Base-by-base conservation (phyloP, 352 stramenopile species). In the Phytophthora syringae region DNA sequence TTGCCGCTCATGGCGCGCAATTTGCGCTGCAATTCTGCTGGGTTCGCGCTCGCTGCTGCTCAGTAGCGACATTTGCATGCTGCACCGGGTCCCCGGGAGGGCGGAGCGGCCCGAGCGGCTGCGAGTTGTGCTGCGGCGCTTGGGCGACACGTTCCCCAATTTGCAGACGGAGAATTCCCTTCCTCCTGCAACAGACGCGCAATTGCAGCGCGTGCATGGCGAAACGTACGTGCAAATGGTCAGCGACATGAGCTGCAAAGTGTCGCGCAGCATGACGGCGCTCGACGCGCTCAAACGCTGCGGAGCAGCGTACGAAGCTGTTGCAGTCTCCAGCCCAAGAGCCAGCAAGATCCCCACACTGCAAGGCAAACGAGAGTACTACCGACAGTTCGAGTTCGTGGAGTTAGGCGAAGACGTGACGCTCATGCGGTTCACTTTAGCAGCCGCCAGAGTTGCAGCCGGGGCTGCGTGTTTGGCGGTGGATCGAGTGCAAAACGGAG, bases 381-480 rank as follows among this genome's bases (percentile, higher is more conserved):
- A 86, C 32, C 64, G 67, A 52, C 80, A 89, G 54, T 90, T 80
- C 59, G 74, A 89, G 60, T 87, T 70, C 28, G 74, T 91, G 27
- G 80, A 89, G n/a, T 53, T 93, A 21, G 84, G 89, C 37, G 73
- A 80, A 5, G 86, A 94, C 48, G 88, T 79, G 53, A 71, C 79
- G 30, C 65, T 94, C 25, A 92, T 90, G 82, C 74, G 74, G 28
- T 71, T 89, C 49, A 91, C 86, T n/a, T 43, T 92, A 11, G 70
- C 55, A 10, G 88, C 89, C 0, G 80, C 90, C 0, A 51, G 89
- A 64, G 20, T 66, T 20, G 94, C 89, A 5, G 90, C 87, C 0
- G 92, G 88, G 6, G 88, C 87, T 7, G 89, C 89, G n/a, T 91
- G 82, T 62, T 64, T 93, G 34, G 97, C 90, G 0, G 64, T 90